Conservation (phyloP, 345 rosid species). For the Cardamine chenopodiifolia region DNA sequence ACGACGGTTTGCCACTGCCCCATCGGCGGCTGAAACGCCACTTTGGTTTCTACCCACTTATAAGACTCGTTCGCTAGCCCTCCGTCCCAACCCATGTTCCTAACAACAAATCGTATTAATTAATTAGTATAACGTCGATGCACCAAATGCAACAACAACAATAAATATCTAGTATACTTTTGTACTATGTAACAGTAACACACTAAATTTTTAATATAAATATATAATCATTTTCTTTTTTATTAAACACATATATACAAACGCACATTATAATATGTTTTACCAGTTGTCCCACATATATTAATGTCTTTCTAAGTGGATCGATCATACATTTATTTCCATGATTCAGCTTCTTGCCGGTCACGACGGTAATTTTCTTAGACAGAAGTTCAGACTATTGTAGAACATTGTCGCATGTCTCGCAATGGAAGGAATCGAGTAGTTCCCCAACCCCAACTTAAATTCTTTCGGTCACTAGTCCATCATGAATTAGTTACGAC, state of each 20-base stretch:
- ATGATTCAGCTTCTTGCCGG: not conserved
- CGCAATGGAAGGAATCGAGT: no score
- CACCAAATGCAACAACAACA: constrained; percentile 11
- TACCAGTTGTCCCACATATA: not conserved
- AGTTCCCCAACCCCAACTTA: no score
- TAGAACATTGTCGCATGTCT: no score
- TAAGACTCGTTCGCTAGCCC: constrained; percentile 56
- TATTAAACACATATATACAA: not conserved
- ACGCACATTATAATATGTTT: not conserved
- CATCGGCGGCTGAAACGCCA: constrained; percentile 55
- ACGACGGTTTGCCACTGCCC: constrained; percentile 75
- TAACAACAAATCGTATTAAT: constrained; percentile 25
- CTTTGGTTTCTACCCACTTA: constrained; percentile 63
- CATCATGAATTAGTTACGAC: no score
- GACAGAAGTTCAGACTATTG: no score
- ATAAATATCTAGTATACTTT: not conserved
- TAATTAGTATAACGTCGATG: not conserved
- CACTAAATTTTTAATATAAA: not conserved
- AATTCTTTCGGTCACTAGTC: no score
- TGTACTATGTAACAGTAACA: not conserved
- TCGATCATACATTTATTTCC: constrained; percentile 1
- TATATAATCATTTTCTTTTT: no score
- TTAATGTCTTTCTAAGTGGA: not conserved
- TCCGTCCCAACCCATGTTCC: constrained; percentile 59
- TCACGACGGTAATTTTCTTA: not conserved